A percentile compares a stretch with the other conserved stretches of the same genome.
These are phyloP conservation scores for Cicer judaicum DNA, from an alignment of 306 rosid genomes.

Conservation along the genomic window DNA sequence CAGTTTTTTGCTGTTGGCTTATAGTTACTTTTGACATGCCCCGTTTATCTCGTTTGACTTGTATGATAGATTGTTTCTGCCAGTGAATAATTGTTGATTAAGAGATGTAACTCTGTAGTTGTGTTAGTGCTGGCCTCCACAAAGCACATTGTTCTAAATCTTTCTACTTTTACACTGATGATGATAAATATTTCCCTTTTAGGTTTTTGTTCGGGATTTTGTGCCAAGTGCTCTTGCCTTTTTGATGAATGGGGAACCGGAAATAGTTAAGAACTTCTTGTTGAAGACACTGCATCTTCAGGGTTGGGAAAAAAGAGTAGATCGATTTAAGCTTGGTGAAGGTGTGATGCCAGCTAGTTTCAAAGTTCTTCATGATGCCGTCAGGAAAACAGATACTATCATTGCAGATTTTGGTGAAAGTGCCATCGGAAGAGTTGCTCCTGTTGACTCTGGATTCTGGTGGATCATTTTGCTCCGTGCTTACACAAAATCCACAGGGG, in stretches of 20 bases:
- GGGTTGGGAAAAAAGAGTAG: constrained; percentile 91
- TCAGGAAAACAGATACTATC: constrained; percentile 73
- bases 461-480: constrained; percentile 95
- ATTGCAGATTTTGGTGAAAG: constrained; percentile 94
- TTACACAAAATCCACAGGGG: constrained; percentile 91
- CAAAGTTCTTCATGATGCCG: constrained; percentile 87
- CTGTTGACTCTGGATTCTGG: constrained; percentile 97
- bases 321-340: constrained; percentile 92
- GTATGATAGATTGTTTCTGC: constrained; percentile 28
- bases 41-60: background rate
- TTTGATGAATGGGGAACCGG: constrained; percentile 94
- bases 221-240: constrained; percentile 94
- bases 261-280: constrained; percentile 81
- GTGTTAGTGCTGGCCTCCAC: constrained; percentile 1
- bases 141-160: constrained; percentile 2
- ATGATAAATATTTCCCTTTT: constrained; percentile 5
- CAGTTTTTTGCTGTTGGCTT: constrained; percentile 25
- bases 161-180: constrained; percentile 5
- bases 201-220: constrained; percentile 94
- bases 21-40: background rate
- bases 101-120: background rate
- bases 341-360: constrained; percentile 97
- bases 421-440: constrained; percentile 97
- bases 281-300: constrained; percentile 88
- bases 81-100: constrained; percentile 10